Evolutionary conservation across 305 asterid species (phyloP).

Genomic region (Rubia occidens): DNA sequence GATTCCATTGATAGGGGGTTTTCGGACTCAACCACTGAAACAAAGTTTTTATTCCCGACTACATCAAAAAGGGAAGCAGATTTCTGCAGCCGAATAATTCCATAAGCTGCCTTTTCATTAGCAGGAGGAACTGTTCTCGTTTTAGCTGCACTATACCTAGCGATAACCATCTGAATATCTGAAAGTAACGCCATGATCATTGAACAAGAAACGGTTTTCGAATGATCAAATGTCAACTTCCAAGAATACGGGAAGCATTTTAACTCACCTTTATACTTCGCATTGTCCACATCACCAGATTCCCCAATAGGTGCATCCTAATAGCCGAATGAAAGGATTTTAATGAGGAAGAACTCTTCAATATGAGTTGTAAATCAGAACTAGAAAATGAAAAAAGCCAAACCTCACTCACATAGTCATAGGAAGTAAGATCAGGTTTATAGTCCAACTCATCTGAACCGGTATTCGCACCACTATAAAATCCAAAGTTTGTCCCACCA

Average conservation of each 20-base stretch:
- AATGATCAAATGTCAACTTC: neutral
- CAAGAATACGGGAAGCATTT: neutral
- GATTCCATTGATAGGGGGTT: slow-evolving; percentile 80
- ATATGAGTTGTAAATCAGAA: slow-evolving; percentile 18
- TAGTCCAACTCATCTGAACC: slow-evolving; percentile 66
- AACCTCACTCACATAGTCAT: slow-evolving; percentile 75
- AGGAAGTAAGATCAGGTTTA: slow-evolving; percentile 87
- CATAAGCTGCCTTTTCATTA: slow-evolving; percentile 60
- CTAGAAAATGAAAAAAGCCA: slow-evolving; percentile 10
- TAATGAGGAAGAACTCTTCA: slow-evolving; percentile 23
- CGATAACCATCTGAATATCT: slow-evolving; percentile 74
- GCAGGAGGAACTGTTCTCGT: slow-evolving; percentile 53
- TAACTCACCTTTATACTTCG: slow-evolving; percentile 61
- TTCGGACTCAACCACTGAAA: slow-evolving; percentile 45
- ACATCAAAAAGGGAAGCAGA: slow-evolving; percentile 44
- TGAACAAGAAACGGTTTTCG: neutral
- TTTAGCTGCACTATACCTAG: slow-evolving; percentile 43
- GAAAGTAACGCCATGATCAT: slow-evolving; percentile 29
- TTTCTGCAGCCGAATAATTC: slow-evolving; percentile 48
- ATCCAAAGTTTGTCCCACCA: slow-evolving; percentile 93
- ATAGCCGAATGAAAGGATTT: slow-evolving; percentile 15
- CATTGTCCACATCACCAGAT: slow-evolving; percentile 80
- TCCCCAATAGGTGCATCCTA: slow-evolving; percentile 96
- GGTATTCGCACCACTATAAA: slow-evolving; percentile 86
- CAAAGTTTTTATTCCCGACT: slow-evolving; percentile 29